Evolutionary conservation across 129 eudicot genomes (phyloP).

Genomic region (Centrapalus pauciflorus): DNA sequence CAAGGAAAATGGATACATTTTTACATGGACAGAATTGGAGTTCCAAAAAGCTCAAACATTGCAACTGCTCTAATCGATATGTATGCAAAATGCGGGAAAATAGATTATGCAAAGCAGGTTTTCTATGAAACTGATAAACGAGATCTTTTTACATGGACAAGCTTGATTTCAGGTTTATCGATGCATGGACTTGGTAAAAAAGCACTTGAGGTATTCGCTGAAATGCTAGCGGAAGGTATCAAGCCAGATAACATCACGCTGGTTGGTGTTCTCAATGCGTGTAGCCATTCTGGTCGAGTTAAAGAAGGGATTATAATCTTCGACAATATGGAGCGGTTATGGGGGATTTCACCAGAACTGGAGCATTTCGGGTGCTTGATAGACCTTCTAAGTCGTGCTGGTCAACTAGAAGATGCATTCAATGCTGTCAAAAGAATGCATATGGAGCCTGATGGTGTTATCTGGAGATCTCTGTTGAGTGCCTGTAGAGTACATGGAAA

Average conservation of each 20-base stretch:
- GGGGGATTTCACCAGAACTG: constrained; percentile 37
- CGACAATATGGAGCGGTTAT: constrained; percentile 21
- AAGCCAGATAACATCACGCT: constrained; percentile 43
- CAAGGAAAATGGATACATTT: constrained; percentile 50
- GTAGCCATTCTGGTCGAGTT: constrained; percentile 43
- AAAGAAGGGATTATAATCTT: constrained; percentile 33
- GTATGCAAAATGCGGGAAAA: constrained; percentile 48
- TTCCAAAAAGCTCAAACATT: constrained; percentile 26
- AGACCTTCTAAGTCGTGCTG: constrained; percentile 45
- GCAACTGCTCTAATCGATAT: constrained; percentile 39
- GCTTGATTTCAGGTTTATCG: constrained; percentile 41
- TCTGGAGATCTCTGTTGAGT: constrained; percentile 42
- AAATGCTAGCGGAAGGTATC: constrained; percentile 36
- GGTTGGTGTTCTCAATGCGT: constrained; percentile 42
- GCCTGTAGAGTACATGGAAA: constrained; percentile 41
- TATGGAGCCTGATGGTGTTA: constrained; percentile 34
- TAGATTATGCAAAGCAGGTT: constrained; percentile 32
- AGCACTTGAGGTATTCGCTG: constrained; percentile 35
- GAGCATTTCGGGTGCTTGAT: constrained; percentile 51
- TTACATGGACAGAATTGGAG: constrained; percentile 24
- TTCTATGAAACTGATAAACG: constrained; percentile 23
- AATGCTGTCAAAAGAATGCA: constrained; percentile 30
- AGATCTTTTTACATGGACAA: constrained; percentile 41
- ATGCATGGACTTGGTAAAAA: constrained; percentile 42
- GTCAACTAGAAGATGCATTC: constrained; percentile 37